Evolutionary conservation across 768 basidiomycete genomes (phyloP).

Genomic region (Dictyophora rubrovolvata): DNA sequence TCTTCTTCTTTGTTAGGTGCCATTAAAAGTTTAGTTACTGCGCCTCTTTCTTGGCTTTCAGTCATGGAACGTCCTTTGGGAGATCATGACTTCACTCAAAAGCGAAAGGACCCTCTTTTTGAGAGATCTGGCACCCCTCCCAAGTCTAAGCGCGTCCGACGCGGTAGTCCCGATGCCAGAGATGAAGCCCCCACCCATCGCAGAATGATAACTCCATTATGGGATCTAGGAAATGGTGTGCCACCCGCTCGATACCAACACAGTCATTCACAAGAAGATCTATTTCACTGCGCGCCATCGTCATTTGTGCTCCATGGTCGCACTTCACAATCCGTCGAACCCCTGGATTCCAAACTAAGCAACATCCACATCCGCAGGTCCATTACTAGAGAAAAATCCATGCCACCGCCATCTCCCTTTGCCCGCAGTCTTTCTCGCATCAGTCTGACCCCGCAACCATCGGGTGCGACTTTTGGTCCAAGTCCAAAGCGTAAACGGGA

Average conservation of each 20-base stretch:
- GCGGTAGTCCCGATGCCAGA: conserved; percentile 1
- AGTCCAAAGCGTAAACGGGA: conserved; percentile 26
- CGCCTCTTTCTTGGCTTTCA: conserved; percentile 48
- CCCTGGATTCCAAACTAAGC: not conserved
- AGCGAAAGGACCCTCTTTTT: not conserved
- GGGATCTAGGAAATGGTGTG: not conserved
- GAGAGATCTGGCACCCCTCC: conserved; percentile 6
- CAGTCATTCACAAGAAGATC: conserved; percentile 1
- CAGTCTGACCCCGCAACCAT: conserved; percentile 62
- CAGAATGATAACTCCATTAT: not conserved
- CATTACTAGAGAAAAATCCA: conserved; percentile 30
- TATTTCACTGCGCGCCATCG: conserved; percentile 1
- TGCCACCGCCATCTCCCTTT: conserved; percentile 34
- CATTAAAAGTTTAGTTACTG: conserved; percentile 57
- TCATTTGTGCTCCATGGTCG: conserved; percentile 14
- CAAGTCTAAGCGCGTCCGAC: conserved; percentile 4
- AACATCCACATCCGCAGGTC: not conserved
- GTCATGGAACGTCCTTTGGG: conserved; percentile 17
- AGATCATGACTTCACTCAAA: conserved; percentile 15
- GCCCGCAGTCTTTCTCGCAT: conserved; percentile 41
- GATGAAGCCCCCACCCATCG: conserved; percentile 11
- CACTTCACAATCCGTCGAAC: conserved; percentile 19
- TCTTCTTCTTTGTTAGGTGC: conserved; percentile 51
- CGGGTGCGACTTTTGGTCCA: conserved; percentile 18
- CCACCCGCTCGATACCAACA: not conserved